phyloP scores from a whole-genome alignment of 2,329 filamentous ascomycete species.

The Macrophomina pseudophaseolina region DNA sequence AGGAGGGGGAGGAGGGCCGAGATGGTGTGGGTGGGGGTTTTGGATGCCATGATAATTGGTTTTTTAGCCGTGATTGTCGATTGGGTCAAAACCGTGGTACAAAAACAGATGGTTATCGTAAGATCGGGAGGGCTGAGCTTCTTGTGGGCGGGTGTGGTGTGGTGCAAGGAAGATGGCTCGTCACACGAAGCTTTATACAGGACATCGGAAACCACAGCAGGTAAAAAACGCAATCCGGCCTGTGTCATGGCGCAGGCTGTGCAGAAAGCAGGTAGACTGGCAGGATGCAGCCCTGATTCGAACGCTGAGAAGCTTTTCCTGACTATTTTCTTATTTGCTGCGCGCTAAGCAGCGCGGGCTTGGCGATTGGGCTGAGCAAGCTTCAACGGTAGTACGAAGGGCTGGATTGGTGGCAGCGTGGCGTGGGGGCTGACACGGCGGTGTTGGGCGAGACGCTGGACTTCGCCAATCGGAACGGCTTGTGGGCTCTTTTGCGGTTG shows the following conservation, averaged over 20 bases:
- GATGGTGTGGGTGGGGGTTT: not conserved
- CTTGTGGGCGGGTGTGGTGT: not conserved
- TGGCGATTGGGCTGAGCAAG: conserved; percentile 13
- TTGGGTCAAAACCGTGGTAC: too few species aligned
- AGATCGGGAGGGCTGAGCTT: too few species aligned
- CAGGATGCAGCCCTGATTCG: not conserved
- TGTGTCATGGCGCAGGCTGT: not conserved
- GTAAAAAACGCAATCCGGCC: not conserved
- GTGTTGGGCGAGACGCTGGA: not conserved
- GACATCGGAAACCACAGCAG: not conserved
- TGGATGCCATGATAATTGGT: not conserved
- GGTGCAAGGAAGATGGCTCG: not conserved
- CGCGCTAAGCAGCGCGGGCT: not conserved
- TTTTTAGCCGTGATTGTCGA: not conserved
- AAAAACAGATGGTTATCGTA: too few species aligned
- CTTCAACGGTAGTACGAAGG: not conserved
- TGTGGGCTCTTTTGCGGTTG: not conserved
- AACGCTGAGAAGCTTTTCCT: not conserved
- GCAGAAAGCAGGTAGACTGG: not conserved
- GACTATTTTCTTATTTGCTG: not conserved
- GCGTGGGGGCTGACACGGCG: conserved; percentile 6
- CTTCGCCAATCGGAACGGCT: not conserved
- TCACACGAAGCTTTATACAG: not conserved
- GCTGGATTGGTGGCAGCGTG: not conserved
- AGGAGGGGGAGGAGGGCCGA: conserved; percentile 2